Evolutionary conservation across 2,329 filamentous ascomycete species (phyloP).

Genomic region (Myriosclerotinia curreyana): DNA sequence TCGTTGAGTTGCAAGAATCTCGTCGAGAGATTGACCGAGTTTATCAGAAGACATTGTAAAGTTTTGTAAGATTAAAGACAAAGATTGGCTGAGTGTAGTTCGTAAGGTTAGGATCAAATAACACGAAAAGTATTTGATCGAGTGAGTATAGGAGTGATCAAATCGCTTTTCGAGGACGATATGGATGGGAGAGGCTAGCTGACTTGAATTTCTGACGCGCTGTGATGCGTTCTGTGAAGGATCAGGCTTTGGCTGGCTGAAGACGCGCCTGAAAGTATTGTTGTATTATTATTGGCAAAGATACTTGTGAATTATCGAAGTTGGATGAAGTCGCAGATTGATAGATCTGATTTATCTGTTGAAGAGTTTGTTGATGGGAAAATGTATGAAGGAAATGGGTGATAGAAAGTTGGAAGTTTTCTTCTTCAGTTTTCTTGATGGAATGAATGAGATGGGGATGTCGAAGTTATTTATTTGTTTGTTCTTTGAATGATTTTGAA

Average conservation of each 20-base stretch:
- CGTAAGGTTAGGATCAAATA: constrained; percentile 37
- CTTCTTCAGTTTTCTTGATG: neutral
- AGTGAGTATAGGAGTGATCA: constrained; percentile 30
- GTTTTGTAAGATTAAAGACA: constrained; percentile 31
- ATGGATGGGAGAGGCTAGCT: constrained; percentile 33
- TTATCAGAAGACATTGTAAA: constrained; percentile 85
- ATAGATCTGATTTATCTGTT: neutral
- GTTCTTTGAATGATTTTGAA: constrained; percentile 14
- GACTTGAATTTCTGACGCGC: constrained; percentile 33
- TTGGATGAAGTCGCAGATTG: constrained; percentile 28
- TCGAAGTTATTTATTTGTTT: constrained; percentile 27
- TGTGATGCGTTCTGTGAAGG: constrained; percentile 29
- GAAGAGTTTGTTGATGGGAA: neutral
- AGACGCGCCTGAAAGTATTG: constrained; percentile 17
- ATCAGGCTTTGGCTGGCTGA: constrained; percentile 28
- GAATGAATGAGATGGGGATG: neutral
- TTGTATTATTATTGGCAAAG: constrained; percentile 30
- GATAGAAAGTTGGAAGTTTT: constrained; percentile 11
- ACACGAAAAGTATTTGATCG: constrained; percentile 32
- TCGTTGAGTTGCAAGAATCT: constrained; percentile 74
- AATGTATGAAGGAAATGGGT: constrained; percentile 5
- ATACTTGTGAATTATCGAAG: constrained; percentile 33
- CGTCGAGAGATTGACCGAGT: constrained; percentile 94
- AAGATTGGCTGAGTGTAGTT: constrained; percentile 31
- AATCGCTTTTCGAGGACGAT: constrained; percentile 27